These are phyloP conservation scores for Schizopora paradoxa DNA, from an alignment of 1,284 basidiomycete genomes.

Conservation along the genomic window DNA sequence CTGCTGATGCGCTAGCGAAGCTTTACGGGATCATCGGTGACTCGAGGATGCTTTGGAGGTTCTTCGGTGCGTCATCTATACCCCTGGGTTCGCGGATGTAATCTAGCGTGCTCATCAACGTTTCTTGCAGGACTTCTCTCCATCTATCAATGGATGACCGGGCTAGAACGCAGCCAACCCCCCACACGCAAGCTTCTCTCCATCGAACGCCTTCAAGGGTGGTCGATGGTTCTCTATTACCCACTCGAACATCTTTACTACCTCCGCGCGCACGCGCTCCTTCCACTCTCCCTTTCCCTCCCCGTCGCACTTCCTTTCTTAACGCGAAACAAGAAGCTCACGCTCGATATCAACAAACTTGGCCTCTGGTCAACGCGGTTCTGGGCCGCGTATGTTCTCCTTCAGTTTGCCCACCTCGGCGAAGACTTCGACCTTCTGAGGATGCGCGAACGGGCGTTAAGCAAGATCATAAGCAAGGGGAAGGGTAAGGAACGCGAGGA, in stretches of 20 bases:
- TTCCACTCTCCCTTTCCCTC: constrained; percentile 47
- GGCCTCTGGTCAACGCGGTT: constrained; percentile 68
- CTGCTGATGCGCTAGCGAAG: constrained; percentile 49
- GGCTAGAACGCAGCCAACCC: constrained; percentile 61
- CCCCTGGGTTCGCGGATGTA: not conserved
- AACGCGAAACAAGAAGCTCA: constrained; percentile 26
- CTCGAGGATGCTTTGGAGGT: constrained; percentile 65
- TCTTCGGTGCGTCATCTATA: constrained; percentile 55
- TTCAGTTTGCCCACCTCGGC: constrained; percentile 66
- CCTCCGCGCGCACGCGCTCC: constrained; percentile 56
- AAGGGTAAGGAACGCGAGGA: constrained; percentile 38
- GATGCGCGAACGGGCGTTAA: constrained; percentile 47
- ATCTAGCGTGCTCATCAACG: constrained; percentile 3
- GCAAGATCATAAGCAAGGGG: constrained; percentile 44
- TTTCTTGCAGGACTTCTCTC: constrained; percentile 56
- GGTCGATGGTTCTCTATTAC: constrained; percentile 80
- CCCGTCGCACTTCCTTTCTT: constrained; percentile 36
- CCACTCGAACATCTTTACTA: constrained; percentile 78
- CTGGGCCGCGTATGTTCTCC: constrained; percentile 70
- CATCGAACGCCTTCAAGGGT: constrained; percentile 77
- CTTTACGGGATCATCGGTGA: constrained; percentile 55
- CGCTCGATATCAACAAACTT: constrained; percentile 43
- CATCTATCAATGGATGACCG: constrained; percentile 72
- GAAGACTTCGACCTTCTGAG: constrained; percentile 61
- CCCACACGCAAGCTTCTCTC: constrained; percentile 64